Percentiles rank a stretch among this genome's conserved stretches.
Conservation (phyloP, 169 alveolate genomes). For the Prorocentrum cordatum region DNA sequence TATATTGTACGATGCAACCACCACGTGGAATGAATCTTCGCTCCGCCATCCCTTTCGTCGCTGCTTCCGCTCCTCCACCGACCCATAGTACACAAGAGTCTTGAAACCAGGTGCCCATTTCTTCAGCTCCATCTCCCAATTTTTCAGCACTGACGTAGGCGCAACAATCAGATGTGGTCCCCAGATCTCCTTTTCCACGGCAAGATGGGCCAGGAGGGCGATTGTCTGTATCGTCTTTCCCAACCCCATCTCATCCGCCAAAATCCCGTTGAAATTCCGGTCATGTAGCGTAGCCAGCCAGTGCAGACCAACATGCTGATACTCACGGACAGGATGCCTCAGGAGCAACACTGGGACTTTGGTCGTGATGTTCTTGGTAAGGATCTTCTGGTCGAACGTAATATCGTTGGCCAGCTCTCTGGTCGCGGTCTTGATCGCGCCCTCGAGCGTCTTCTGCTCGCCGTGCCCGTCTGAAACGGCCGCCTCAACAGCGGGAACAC, state of each 20-base stretch:
- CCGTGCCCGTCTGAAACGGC: too few species aligned
- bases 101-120: constrained; percentile 97
- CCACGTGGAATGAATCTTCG: constrained; percentile 41
- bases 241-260: constrained; percentile 99
- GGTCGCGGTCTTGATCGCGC: too few species aligned
- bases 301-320: constrained; percentile 74
- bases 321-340: constrained; percentile 36
- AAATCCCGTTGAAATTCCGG: constrained; percentile 92
- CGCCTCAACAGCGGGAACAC: too few species aligned
- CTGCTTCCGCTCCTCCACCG: constrained; percentile 34
- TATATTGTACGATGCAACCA: too few species aligned
- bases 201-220: constrained; percentile 93
- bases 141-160: constrained; percentile 94
- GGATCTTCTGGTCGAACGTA: constrained; percentile 11
- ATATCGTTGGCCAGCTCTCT: too few species aligned
- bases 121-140: constrained; percentile 98
- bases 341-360: constrained; percentile 24
- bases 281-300: constrained; percentile 95
- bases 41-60: constrained; percentile 30
- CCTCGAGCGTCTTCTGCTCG: too few species aligned
- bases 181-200: constrained; percentile 91
- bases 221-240: constrained; percentile 99
- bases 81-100: constrained; percentile 91
- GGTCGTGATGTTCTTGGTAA: constrained; percentile 44
- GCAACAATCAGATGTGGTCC: constrained; percentile 99